These are phyloP conservation scores for Penicillium simplicissimum DNA, from an alignment of 495 filamentous ascomycete genomes.

Conservation along the genomic window DNA sequence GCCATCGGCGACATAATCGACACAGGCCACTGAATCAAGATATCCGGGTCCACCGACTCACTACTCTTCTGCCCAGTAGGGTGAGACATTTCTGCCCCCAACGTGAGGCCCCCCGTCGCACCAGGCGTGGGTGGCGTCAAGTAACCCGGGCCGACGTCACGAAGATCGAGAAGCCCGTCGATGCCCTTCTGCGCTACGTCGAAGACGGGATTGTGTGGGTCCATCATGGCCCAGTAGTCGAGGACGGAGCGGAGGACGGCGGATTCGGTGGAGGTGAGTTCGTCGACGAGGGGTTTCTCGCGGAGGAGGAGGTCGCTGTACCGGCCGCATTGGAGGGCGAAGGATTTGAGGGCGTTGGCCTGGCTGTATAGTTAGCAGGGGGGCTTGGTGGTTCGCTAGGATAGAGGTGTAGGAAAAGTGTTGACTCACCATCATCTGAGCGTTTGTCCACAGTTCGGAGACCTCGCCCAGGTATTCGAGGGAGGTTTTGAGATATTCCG, in stretches of 20 bases:
- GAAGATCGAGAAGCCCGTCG: constrained; percentile 1
- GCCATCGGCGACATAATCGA: constrained; percentile 19
- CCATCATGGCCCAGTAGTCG: constrained; percentile 33
- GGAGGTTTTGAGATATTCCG: constrained; percentile 22
- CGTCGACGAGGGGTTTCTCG: constrained; percentile 15
- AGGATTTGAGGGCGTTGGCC: constrained; percentile 23
- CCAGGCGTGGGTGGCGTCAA: constrained; percentile 12
- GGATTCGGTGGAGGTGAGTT: constrained; percentile 19
- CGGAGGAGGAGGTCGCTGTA: constrained; percentile 26
- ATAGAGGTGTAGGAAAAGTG: neutral
- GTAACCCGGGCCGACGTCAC: constrained; percentile 3
- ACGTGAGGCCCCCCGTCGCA: neutral
- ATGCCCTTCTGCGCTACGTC: neutral
- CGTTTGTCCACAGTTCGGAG: constrained; percentile 26
- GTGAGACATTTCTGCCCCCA: neutral
- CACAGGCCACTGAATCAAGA: constrained; percentile 15
- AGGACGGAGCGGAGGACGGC: constrained; percentile 19
- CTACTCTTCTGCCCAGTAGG: neutral
- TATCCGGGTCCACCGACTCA: constrained; percentile 17
- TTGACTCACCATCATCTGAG: constrained; percentile 23
- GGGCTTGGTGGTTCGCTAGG: neutral
- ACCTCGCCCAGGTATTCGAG: constrained; percentile 25
- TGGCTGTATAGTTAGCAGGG: neutral
- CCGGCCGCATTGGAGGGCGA: constrained; percentile 23
- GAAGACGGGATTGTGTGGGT: constrained; percentile 25